These are phyloP conservation scores for Aspergillus sp. DNA, from an alignment of 2,329 filamentous ascomycete genomes.

Conservation along the genomic window DNA sequence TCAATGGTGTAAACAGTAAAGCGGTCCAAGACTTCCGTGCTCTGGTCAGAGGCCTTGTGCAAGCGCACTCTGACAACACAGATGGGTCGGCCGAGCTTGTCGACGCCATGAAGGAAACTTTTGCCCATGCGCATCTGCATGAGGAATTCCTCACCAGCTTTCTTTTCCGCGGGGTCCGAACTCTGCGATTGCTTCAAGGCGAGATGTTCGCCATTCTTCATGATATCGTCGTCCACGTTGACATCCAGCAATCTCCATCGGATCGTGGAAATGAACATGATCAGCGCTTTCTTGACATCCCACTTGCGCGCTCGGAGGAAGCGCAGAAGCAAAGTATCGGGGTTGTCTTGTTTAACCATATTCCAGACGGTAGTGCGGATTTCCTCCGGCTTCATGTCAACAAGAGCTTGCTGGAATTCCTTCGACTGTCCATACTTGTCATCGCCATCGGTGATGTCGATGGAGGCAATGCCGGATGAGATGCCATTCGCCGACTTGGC, in stretches of 20 bases:
- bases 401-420: constrained; percentile 78
- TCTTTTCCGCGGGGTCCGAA: constrained; percentile 62
- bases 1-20: constrained; percentile 96
- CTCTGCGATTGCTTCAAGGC: constrained; percentile 63
- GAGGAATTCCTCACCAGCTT: constrained; percentile 74
- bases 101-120: constrained; percentile 84
- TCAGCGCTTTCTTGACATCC: constrained; percentile 87
- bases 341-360: constrained; percentile 94
- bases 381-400: constrained; percentile 72
- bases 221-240: constrained; percentile 86
- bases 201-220: constrained; percentile 70
- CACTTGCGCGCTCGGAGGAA: constrained; percentile 91
- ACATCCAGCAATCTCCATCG: constrained; percentile 83
- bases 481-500: constrained; percentile 36
- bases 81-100: constrained; percentile 81
- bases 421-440: constrained; percentile 94
- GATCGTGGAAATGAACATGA: constrained; percentile 94
- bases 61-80: constrained; percentile 81
- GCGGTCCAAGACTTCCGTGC: constrained; percentile 75
- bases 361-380: constrained; percentile 82
- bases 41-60: constrained; percentile 80
- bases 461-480: constrained; percentile 37
- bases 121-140: constrained; percentile 85
- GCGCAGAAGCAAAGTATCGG: constrained; percentile 77
- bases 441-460: constrained; percentile 56